These are phyloP conservation scores for Cladorrhinum sp. DNA, from an alignment of 2,329 filamentous ascomycete species.

Conservation along the genomic window DNA sequence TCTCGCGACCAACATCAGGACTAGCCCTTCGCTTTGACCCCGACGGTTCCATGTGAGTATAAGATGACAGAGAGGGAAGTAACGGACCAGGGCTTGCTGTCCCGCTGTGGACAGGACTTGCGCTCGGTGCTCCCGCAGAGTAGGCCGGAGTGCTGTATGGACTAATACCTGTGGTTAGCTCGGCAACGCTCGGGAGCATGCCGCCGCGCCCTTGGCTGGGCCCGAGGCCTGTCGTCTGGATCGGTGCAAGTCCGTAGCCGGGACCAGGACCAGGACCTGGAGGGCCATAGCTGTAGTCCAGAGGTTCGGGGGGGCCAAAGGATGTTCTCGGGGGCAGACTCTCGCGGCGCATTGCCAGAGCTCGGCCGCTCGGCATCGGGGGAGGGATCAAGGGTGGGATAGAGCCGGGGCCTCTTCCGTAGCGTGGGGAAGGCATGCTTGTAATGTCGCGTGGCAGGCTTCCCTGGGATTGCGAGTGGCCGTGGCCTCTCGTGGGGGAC, in stretches of 20 bases:
- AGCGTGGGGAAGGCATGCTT: slow-evolving; percentile 42
- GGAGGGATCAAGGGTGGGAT: slow-evolving; percentile 23
- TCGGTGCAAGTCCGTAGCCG: slow-evolving; percentile 50
- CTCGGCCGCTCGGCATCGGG: slow-evolving; percentile 35
- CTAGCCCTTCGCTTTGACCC: slow-evolving; percentile 53
- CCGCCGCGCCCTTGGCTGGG: slow-evolving; percentile 23
- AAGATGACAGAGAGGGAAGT: slow-evolving; percentile 35
- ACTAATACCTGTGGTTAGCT: slow-evolving; percentile 62
- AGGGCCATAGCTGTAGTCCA: slow-evolving; percentile 33
- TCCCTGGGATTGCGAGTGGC: slow-evolving; percentile 48
- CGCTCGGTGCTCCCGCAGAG: slow-evolving; percentile 40
- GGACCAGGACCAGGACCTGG: slow-evolving; percentile 16
- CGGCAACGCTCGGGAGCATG: slow-evolving; percentile 58
- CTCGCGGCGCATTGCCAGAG: slow-evolving; percentile 42
- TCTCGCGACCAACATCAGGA: slow-evolving; percentile 46
- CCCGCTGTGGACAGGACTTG: slow-evolving; percentile 38
- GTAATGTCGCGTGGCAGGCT: slow-evolving; percentile 43
- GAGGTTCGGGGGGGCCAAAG: slow-evolving; percentile 35
- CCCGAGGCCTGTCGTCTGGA: slow-evolving; percentile 37
- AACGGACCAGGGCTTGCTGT: slow-evolving; percentile 44
- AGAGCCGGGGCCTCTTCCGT: slow-evolving; percentile 35
- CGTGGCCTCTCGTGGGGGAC: slow-evolving; percentile 40
- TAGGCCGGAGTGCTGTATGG: slow-evolving; percentile 59
- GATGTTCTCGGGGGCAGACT: slow-evolving; percentile 35
- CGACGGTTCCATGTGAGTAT: slow-evolving; percentile 38